phyloP scores from a whole-genome alignment of 164 flowering plant species.

The Macadamia tetraphylla region DNA sequence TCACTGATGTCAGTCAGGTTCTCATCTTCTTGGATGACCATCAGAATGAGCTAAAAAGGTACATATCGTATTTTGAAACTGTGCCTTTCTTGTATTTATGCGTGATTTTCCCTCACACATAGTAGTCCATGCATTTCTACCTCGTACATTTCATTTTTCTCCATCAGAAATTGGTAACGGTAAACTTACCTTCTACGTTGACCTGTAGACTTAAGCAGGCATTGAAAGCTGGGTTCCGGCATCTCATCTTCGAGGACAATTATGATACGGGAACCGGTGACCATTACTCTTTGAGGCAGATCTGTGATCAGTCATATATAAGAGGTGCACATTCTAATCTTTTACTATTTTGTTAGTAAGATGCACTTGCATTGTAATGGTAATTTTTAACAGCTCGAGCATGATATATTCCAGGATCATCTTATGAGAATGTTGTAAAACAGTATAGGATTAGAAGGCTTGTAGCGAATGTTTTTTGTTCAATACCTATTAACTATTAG shows the following conservation, averaged over 20 bases:
- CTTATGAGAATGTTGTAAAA: no score
- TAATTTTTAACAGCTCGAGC: no score
- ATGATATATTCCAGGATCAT: no score
- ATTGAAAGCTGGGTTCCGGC: slow-evolving; percentile 77
- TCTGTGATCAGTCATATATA: slow-evolving; percentile 89
- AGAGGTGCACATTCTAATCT: slow-evolving; percentile 47
- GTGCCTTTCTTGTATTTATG: neutral
- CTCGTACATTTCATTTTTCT: neutral
- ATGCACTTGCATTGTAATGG: no score
- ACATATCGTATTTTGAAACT: neutral
- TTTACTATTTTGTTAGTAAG: neutral
- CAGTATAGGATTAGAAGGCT: no score
- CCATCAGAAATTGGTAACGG: slow-evolving; percentile 5
- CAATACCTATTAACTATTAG: no score
- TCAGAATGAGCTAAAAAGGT: slow-evolving; percentile 95
- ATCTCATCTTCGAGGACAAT: slow-evolving; percentile 96
- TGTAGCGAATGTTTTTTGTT: no score
- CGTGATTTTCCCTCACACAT: neutral
- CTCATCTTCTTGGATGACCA: slow-evolving; percentile 95
- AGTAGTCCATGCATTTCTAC: neutral
- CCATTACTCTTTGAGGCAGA: slow-evolving; percentile 94
- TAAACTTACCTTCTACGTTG: slow-evolving; percentile 1
- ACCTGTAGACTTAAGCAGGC: slow-evolving; percentile 76
- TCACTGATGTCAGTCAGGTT: slow-evolving; percentile 64
- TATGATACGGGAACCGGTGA: slow-evolving; percentile 99